phyloP scores from a whole-genome alignment of 257 asterid species.

The Solanum sitiens region DNA sequence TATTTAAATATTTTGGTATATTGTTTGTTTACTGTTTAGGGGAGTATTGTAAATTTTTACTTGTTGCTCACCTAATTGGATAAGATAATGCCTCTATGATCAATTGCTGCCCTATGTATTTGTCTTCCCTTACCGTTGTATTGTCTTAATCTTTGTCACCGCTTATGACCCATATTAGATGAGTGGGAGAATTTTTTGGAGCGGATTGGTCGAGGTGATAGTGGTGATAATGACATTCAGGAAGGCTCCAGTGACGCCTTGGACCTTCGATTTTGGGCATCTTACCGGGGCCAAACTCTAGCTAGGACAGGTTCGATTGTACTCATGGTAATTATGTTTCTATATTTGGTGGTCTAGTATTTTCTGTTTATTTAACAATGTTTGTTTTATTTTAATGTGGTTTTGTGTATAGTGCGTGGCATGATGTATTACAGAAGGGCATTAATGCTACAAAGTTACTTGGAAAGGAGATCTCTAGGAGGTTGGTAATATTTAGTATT shows the following conservation, averaged over 20 bases:
- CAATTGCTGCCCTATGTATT: neutral
- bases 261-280: slow-evolving; percentile 99
- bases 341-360: neutral
- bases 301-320: slow-evolving; percentile 77
- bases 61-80: neutral
- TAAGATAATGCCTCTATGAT: neutral
- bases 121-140: neutral
- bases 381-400: neutral
- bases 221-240: slow-evolving; percentile 73
- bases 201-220: slow-evolving; percentile 65
- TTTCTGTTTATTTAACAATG: neutral
- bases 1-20: neutral
- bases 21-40: neutral
- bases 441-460: slow-evolving; percentile 82
- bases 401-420: slow-evolving; percentile 69
- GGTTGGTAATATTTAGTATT: slow-evolving; percentile 31
- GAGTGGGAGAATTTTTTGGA: slow-evolving; percentile 98
- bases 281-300: slow-evolving; percentile 95
- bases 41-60: neutral
- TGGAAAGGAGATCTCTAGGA: slow-evolving; percentile 75
- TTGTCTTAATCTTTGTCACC: neutral
- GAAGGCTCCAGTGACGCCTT: slow-evolving; percentile 59
- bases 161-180: slow-evolving; percentile 26
- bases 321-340: neutral
- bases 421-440: slow-evolving; percentile 99